phyloP scores from a whole-genome alignment of 208 protist species.

The Trypanosoma mega region DNA sequence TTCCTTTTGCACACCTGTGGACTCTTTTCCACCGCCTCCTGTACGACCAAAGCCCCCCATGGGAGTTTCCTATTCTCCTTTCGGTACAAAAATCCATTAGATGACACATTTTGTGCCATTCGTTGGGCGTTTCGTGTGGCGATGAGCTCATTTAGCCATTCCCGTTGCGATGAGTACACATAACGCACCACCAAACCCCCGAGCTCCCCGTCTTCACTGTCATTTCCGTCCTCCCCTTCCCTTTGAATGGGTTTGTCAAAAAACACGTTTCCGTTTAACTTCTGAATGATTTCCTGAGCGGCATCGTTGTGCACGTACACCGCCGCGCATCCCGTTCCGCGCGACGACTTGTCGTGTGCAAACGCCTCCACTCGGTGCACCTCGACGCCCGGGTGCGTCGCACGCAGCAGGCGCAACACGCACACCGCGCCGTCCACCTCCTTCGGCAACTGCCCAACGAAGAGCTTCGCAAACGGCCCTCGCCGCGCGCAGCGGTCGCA shows the following conservation, averaged over 20 bases:
- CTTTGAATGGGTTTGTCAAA: too few relatives aligned
- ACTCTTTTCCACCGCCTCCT: constrained; percentile 3
- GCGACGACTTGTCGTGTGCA: constrained; percentile 13
- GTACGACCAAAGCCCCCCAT: constrained; percentile 29
- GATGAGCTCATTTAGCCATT: constrained; percentile 48
- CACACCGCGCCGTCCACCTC: constrained; percentile 38
- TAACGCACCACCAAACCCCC: constrained; percentile 47
- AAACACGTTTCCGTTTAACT: constrained; percentile 65
- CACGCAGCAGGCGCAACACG: constrained; percentile 52
- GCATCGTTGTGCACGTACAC: constrained; percentile 55
- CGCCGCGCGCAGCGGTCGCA: constrained; percentile 51
- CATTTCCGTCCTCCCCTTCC: constrained; percentile 18
- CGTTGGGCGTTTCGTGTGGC: background rate
- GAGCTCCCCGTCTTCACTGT: constrained; percentile 5
- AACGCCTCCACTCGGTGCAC: constrained; percentile 63
- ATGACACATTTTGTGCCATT: background rate
- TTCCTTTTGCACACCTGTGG: background rate
- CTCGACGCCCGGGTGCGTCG: constrained; percentile 43
- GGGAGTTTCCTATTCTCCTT: too few relatives aligned
- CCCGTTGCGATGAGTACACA: constrained; percentile 54
- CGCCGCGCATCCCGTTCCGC: constrained; percentile 54
- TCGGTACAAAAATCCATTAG: too few relatives aligned
- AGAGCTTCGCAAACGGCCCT: constrained; percentile 45
- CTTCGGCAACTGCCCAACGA: constrained; percentile 60
- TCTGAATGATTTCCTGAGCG: constrained; percentile 31